phyloP scores from a whole-genome alignment of 176 grass and related monocot species.

The Eleusine indica region DNA sequence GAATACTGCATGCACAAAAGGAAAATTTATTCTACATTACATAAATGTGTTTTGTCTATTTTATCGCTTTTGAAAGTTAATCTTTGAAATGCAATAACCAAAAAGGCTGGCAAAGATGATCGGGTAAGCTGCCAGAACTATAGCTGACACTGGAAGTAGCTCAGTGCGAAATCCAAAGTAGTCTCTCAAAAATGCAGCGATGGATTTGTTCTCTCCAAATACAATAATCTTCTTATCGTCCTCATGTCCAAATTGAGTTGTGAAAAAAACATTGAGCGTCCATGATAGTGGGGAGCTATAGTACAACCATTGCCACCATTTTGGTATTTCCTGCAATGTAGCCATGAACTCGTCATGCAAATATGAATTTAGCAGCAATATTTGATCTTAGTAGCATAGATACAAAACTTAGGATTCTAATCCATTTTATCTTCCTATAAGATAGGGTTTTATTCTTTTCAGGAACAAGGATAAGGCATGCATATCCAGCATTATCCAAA shows the following conservation, averaged over 20 bases:
- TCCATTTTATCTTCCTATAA: too few species aligned
- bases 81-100: constrained; percentile 59
- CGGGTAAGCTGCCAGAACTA: constrained; percentile 53
- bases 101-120: constrained; percentile 59
- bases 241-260: constrained; percentile 64
- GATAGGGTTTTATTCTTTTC: too few species aligned
- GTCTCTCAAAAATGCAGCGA: constrained; percentile 55
- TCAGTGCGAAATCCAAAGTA: constrained; percentile 67
- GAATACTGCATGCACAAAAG: too few species aligned
- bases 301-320: constrained; percentile 90
- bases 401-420: too few species aligned
- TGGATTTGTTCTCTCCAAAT: constrained; percentile 60
- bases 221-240: constrained; percentile 27
- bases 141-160: constrained; percentile 48
- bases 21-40: too few species aligned
- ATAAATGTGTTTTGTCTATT: too few species aligned
- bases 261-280: constrained; percentile 71
- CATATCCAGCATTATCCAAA: too few species aligned
- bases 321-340: constrained; percentile 73
- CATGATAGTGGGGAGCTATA: constrained; percentile 59
- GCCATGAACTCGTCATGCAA: not conserved
- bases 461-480: too few species aligned
- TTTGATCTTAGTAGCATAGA: not conserved
- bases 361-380: not conserved
- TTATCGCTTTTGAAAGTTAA: constrained; percentile 81